Evolutionary conservation across 75 land plant species (phyloP).

Genomic region (Cupressus sempervirens): DNA sequence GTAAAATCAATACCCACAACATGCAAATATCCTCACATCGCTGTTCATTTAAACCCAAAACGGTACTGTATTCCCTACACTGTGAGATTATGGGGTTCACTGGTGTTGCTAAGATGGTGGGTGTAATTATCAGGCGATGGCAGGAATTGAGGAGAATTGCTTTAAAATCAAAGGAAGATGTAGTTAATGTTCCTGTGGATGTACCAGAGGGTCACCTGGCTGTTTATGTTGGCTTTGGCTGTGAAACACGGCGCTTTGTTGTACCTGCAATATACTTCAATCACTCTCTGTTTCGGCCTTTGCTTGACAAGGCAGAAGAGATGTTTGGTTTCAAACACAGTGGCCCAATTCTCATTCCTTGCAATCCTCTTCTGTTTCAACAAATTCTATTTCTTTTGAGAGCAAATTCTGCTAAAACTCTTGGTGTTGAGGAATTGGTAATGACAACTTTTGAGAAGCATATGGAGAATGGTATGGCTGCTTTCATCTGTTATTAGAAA

Average conservation of each 20-base stretch:
- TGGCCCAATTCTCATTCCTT: not conserved
- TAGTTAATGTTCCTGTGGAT: not conserved
- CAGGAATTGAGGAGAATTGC: too few species aligned
- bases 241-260: not conserved
- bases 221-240: not conserved
- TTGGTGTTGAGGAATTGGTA: not conserved
- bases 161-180: too few species aligned
- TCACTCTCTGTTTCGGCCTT: not conserved
- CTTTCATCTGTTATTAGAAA: not conserved
- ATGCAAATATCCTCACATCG: too few species aligned
- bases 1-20: too few species aligned
- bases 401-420: not conserved
- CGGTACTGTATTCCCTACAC: too few species aligned
- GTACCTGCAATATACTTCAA: not conserved
- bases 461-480: not conserved
- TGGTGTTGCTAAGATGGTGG: too few species aligned
- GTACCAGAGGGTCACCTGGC: not conserved
- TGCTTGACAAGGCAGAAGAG: not conserved
- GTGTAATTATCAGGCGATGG: too few species aligned
- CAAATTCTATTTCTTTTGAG: not conserved
- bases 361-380: not conserved
- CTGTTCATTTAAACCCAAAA: too few species aligned
- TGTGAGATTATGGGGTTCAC: too few species aligned
- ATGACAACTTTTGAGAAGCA: not conserved
- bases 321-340: not conserved